Evolutionary conservation across 2,329 filamentous ascomycete genomes (phyloP).

Genomic region (Torrubiella hemipterigena): DNA sequence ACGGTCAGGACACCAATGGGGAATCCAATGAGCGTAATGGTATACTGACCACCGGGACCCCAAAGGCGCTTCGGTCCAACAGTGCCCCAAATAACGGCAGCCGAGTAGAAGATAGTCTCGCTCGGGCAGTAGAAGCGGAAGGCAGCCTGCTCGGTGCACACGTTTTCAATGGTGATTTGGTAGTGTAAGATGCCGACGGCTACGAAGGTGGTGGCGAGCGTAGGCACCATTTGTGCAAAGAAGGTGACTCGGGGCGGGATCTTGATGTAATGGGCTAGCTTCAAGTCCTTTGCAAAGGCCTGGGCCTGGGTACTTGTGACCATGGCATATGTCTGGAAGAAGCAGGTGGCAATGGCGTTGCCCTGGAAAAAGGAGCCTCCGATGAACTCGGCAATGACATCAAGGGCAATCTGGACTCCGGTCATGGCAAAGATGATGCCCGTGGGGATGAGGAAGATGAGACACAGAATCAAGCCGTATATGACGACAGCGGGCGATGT

Average conservation of each 20-base stretch:
- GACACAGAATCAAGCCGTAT: constrained; percentile 23
- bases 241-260: constrained; percentile 34
- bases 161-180: constrained; percentile 18
- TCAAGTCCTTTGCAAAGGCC: constrained; percentile 29
- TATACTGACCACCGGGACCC: constrained; percentile 12
- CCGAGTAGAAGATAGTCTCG: constrained; percentile 19
- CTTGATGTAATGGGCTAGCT: constrained; percentile 38
- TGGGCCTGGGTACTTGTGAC: constrained; percentile 17
- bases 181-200: constrained; percentile 31
- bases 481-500: constrained; percentile 27
- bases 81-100: constrained; percentile 37
- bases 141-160: constrained; percentile 23
- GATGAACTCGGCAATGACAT: constrained; percentile 28
- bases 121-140: constrained; percentile 23
- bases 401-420: constrained; percentile 28
- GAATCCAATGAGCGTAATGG: constrained; percentile 29
- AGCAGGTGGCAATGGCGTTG: constrained; percentile 23
- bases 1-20: constrained; percentile 23
- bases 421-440: constrained; percentile 32
- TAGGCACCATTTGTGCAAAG: constrained; percentile 32
- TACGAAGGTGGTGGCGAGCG: constrained; percentile 31
- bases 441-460: constrained; percentile 29
- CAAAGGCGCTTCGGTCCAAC: constrained; percentile 36
- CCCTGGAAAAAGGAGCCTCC: constrained; percentile 23
- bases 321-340: constrained; percentile 20